A percentile compares a stretch with the other conserved stretches of the same genome.
These are phyloP conservation scores for Fallopia convolvulus DNA, from an alignment of 148 eudicot genomes.

Conservation along the genomic window DNA sequence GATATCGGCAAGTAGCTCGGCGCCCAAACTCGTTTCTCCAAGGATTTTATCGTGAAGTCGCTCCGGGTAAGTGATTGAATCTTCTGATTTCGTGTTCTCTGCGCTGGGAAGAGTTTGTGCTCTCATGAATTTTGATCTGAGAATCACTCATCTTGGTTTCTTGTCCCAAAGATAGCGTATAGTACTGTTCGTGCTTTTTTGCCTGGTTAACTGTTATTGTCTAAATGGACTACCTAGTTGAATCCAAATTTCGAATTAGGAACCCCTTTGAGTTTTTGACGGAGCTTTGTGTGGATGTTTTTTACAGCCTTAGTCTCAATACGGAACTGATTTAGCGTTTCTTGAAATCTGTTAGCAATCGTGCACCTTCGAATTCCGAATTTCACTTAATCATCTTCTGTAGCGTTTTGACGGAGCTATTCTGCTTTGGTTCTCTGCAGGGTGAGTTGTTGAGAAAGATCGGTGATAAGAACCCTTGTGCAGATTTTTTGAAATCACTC, in stretches of 20 bases:
- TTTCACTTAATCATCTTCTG: neutral
- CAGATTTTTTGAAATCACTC: conserved; percentile 58
- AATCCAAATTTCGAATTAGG: neutral
- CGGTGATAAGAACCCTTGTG: conserved; percentile 45
- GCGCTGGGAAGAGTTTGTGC: neutral
- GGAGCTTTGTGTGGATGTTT: neutral
- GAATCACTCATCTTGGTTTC: neutral
- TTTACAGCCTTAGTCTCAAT: neutral
- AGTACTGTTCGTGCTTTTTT: neutral
- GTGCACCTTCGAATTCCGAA: neutral
- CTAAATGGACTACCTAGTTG: neutral
- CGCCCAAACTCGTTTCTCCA: conserved; percentile 46
- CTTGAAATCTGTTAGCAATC: neutral
- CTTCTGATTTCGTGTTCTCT: neutral
- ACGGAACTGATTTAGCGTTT: neutral
- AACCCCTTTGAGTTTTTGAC: neutral
- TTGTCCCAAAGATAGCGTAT: neutral
- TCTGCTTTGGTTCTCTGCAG: conserved; percentile 33
- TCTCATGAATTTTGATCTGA: neutral
- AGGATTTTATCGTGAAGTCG: conserved; percentile 51
- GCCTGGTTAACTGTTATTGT: neutral
- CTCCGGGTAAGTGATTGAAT: conserved; percentile 35
- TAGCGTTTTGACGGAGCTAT: neutral
- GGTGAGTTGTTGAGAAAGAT: conserved; percentile 44
- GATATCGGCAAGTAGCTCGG: conserved; percentile 59